These are phyloP conservation scores for Isabelozyma gotoi DNA, from an alignment of 805 yeast genomes.

Conservation along the genomic window DNA sequence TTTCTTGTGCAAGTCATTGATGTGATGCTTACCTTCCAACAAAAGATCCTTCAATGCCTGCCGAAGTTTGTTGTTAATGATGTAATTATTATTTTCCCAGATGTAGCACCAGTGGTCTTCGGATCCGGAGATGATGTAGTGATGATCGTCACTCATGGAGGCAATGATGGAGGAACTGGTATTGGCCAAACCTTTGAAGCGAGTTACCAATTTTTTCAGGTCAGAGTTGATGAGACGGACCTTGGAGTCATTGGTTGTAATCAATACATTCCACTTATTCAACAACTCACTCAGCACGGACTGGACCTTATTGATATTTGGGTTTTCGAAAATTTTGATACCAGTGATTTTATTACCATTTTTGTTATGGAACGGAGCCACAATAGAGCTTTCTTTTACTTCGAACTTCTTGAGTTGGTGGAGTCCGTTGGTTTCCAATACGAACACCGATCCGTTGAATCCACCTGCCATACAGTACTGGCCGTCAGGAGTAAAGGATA, in stretches of 20 bases:
- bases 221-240: constrained; percentile 62
- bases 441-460: constrained; percentile 65
- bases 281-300: constrained; percentile 10
- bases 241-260: constrained; percentile 82
- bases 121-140: constrained; percentile 70
- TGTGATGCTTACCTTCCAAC: constrained; percentile 31
- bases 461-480: constrained; percentile 71
- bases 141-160: constrained; percentile 52
- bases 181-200: constrained; percentile 74
- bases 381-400: constrained; percentile 25
- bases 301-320: constrained; percentile 1
- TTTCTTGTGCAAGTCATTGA: constrained; percentile 28
- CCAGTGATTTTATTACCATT: constrained; percentile 68
- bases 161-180: constrained; percentile 73
- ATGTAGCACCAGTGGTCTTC: constrained; percentile 86
- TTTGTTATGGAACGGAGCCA: constrained; percentile 20
- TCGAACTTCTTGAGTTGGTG: constrained; percentile 35
- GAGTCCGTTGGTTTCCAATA: constrained; percentile 65
- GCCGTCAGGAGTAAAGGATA: constrained; percentile 66
- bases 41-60: constrained; percentile 34
- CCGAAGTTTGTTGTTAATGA: constrained; percentile 39
- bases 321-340: constrained; percentile 48
- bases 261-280: constrained; percentile 39
- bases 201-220: constrained; percentile 55
- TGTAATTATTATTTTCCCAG: constrained; percentile 59